Evolutionary conservation across 148 eudicot species (phyloP).

Genomic region (Silene conica): DNA sequence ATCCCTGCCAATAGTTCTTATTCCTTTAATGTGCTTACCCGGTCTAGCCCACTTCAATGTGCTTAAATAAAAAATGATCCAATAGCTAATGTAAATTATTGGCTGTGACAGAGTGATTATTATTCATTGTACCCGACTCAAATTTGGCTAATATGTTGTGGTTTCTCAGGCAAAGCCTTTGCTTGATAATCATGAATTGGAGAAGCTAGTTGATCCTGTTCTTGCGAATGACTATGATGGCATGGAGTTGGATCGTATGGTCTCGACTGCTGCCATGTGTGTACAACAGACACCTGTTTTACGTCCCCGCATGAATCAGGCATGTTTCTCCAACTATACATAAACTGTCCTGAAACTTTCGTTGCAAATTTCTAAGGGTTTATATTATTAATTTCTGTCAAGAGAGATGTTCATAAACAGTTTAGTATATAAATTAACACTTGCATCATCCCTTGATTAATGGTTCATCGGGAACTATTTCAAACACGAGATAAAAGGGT

Average conservation of each 20-base stretch:
- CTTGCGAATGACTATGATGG: conserved; percentile 44
- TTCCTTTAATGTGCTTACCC: too few species aligned
- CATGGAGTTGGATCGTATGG: conserved; percentile 61
- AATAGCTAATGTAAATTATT: too few species aligned
- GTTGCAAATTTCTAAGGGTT: background rate
- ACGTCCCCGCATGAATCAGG: conserved; percentile 86
- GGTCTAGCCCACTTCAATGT: too few species aligned
- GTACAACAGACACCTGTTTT: conserved; percentile 54
- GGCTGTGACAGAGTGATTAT: too few species aligned
- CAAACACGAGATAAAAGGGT: too few species aligned
- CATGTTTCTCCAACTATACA: conserved; percentile 22
- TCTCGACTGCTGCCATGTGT: conserved; percentile 65
- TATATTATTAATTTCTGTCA: too few species aligned
- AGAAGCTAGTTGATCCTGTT: conserved; percentile 59
- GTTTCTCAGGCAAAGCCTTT: conserved; percentile 70
- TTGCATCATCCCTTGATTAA: too few species aligned
- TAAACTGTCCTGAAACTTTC: background rate
- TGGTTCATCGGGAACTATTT: too few species aligned
- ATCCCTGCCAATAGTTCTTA: too few species aligned
- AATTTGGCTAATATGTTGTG: background rate
- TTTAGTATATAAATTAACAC: too few species aligned
- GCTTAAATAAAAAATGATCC: too few species aligned
- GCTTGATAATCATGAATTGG: conserved; percentile 45
- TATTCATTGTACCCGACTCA: background rate
- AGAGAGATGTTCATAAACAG: too few species aligned